These are phyloP conservation scores for Clathrospora elynae DNA, from an alignment of 2,329 filamentous ascomycete genomes.

Conservation along the genomic window DNA sequence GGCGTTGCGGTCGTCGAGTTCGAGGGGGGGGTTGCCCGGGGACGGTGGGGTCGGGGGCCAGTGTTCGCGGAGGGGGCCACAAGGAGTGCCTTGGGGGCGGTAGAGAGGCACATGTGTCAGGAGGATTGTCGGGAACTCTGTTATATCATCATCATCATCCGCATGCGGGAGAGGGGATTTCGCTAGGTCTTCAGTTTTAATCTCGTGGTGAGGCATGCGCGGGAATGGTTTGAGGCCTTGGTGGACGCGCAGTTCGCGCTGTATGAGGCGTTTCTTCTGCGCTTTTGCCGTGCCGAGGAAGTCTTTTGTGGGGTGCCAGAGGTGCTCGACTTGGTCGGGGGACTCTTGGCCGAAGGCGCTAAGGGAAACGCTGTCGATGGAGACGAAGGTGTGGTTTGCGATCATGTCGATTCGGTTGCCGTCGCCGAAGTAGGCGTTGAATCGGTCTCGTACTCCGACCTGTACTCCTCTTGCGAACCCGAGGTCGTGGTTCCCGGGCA, in stretches of 20 bases:
- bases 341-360: slow-evolving; percentile 68
- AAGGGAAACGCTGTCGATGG: slow-evolving; percentile 84
- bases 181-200: slow-evolving; percentile 58
- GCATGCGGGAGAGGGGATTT: slow-evolving; percentile 39
- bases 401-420: slow-evolving; percentile 89
- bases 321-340: slow-evolving; percentile 60
- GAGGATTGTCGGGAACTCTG: slow-evolving; percentile 82
- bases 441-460: slow-evolving; percentile 77
- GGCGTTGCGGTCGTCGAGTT: slow-evolving; percentile 73
- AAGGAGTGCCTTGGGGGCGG: slow-evolving; percentile 79
- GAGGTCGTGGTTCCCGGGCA: slow-evolving; percentile 94
- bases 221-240: slow-evolving; percentile 64
- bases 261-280: slow-evolving; percentile 69
- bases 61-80: slow-evolving; percentile 82
- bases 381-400: slow-evolving; percentile 94
- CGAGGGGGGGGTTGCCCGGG: slow-evolving; percentile 61
- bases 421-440: slow-evolving; percentile 86
- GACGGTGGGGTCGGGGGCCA: slow-evolving; percentile 72
- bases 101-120: slow-evolving; percentile 92
- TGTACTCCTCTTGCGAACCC: slow-evolving; percentile 89
- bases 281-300: slow-evolving; percentile 73
- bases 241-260: slow-evolving; percentile 69
- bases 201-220: slow-evolving; percentile 63
- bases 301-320: slow-evolving; percentile 76
- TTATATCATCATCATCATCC: slow-evolving; percentile 52